Evolutionary conservation across 305 asterid species (phyloP), one percentile per base, ranked within the genome.

Genomic region (Withania somnifera): DNA sequence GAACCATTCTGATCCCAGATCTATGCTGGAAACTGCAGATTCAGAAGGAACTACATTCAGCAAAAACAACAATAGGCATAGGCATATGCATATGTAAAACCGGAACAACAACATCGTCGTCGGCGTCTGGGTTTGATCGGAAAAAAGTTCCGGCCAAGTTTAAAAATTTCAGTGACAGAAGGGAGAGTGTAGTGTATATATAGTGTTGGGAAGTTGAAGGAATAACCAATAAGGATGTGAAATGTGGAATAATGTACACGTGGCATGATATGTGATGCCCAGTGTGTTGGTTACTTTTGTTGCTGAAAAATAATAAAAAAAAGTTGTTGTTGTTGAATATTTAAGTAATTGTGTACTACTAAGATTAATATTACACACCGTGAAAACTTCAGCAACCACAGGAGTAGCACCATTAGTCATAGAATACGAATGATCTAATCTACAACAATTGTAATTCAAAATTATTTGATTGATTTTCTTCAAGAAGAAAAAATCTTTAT

Each of bases 1-100:
- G 78, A 96, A 54, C 92, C 92, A 96, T 90, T 96, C 99, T 6
- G 98, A 94, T 76, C 99, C 99, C 83, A 96, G 98, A 94, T 96
- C 99, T 92, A 96, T 89, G 87, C 98, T 94, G 13, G 94, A 93
- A 10, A 96, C 99, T 6, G 99, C 98, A 69, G 99, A 92, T 89
- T 94, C 87, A 28, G 94, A 84, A 11, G 75, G 87, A 56, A 86
- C 76, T 2, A 89, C 85, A 77, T 81, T 89, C 34, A 86, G 79
- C 5, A 77, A 47, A 1, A 86, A 14, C 56, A 91, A 40, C n/a
- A n/a, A n/a, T n/a, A n/a, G n/a, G 6, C 89, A 84, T 15, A 93
- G 76, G 34, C 89, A 19, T 45, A 87, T 32, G 57, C 90, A 92
- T 71, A n/a, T n/a, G n/a, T n/a, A n/a, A n/a, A 91, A 53, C 58